Percentiles rank a stretch among this genome's conserved stretches.
These are phyloP conservation scores for Nymphaea thermarum DNA, from an alignment of 164 flowering plant species.

Conservation along the genomic window DNA sequence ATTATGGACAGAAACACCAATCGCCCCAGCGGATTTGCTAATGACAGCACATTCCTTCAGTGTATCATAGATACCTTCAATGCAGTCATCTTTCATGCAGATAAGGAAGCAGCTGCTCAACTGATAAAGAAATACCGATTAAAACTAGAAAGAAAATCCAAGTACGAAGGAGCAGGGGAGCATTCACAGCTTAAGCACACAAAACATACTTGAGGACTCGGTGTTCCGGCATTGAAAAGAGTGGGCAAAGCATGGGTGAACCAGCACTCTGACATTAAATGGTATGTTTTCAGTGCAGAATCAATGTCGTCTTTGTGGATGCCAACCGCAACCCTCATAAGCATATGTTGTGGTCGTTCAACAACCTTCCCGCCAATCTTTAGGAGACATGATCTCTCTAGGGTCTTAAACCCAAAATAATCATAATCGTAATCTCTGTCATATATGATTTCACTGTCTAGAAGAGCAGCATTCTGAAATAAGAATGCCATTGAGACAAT, in stretches of 20 bases:
- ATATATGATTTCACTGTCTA: constrained; percentile 96
- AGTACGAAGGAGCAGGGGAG: too few relatives aligned
- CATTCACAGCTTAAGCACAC: neutral
- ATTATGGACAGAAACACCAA: constrained; percentile 94
- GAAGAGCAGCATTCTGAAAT: constrained; percentile 79
- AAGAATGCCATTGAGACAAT: neutral
- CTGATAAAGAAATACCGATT: constrained; percentile 24
- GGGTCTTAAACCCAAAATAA: constrained; percentile 98
- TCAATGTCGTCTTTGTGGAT: constrained; percentile 95
- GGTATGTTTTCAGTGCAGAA: constrained; percentile 81
- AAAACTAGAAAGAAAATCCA: neutral
- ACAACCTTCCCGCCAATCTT: constrained; percentile 88
- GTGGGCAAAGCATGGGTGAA: constrained; percentile 99
- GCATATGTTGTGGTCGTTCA: constrained; percentile 98
- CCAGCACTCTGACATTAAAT: constrained; percentile 97
- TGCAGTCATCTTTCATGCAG: constrained; percentile 97
- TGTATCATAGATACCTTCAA: constrained; percentile 96
- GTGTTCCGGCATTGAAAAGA: constrained; percentile 94
- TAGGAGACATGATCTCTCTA: constrained; percentile 93
- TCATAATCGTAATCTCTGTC: constrained; percentile 98
- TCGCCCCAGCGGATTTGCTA: constrained; percentile 98
- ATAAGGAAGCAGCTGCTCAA: constrained; percentile 94
- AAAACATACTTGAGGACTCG: constrained; percentile 82
- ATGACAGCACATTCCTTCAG: constrained; percentile 97
- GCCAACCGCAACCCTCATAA: constrained; percentile 99